phyloP scores from a whole-genome alignment of 1,139 yeast species.

The Suhomyces bribrorum region DNA sequence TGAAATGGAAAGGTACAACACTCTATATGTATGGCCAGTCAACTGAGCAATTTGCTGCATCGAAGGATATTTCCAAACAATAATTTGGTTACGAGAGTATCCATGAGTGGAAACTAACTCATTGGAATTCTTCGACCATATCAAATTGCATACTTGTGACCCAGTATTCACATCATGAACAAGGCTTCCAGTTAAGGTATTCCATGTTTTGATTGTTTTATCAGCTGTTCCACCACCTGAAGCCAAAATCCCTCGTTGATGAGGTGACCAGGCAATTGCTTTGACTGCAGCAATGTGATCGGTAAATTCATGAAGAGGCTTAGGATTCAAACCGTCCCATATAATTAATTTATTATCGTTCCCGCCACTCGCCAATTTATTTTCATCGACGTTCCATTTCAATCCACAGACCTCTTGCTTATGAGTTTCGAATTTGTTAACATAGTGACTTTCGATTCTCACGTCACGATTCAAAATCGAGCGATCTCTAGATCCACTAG shows the following conservation, averaged over 20 bases:
- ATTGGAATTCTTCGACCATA: slow-evolving; percentile 91
- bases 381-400: slow-evolving; percentile 89
- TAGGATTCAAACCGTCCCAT: slow-evolving; percentile 80
- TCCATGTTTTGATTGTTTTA: slow-evolving; percentile 89
- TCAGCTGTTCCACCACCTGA: slow-evolving; percentile 99
- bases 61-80: slow-evolving; percentile 92
- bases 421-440: slow-evolving; percentile 71
- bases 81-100: slow-evolving; percentile 84
- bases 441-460: slow-evolving; percentile 79
- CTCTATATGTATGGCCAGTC: slow-evolving; percentile 94
- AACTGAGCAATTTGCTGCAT: slow-evolving; percentile 92
- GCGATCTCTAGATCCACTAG: slow-evolving; percentile 87
- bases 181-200: slow-evolving; percentile 74
- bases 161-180: slow-evolving; percentile 86
- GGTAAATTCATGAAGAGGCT: slow-evolving; percentile 70
- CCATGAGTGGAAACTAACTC: slow-evolving; percentile 96
- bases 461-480: slow-evolving; percentile 89
- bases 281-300: slow-evolving; percentile 96
- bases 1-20: slow-evolving; percentile 83
- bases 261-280: slow-evolving; percentile 98
- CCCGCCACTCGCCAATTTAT: slow-evolving; percentile 88
- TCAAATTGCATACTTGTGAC: slow-evolving; percentile 90
- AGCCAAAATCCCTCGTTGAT: slow-evolving; percentile 88
- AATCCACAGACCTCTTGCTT: slow-evolving; percentile 96
- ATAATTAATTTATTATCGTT: slow-evolving; percentile 83